Conservation (phyloP, 2,329 filamentous ascomycete species). For the Dissoconium aciculare region DNA sequence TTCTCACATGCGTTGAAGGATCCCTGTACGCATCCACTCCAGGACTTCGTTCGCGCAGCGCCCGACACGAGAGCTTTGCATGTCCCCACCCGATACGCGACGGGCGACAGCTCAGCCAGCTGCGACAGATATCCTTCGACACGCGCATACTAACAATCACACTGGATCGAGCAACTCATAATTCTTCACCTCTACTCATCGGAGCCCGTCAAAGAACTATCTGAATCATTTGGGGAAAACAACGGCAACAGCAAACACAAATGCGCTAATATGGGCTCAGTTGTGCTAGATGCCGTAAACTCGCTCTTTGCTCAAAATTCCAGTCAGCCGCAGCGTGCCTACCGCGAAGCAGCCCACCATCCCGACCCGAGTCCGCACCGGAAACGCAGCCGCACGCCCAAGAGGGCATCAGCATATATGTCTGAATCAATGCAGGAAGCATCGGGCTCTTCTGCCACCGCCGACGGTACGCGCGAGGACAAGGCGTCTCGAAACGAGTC, state of each 20-base stretch:
- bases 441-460: conserved; percentile 16
- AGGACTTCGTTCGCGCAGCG: too few species aligned
- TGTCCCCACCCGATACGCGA: too few species aligned
- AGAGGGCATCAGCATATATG: conserved; percentile 17
- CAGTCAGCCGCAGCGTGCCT: conserved; percentile 13
- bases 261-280: conserved; percentile 43
- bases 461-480: conserved; percentile 6
- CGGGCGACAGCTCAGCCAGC: too few species aligned
- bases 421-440: conserved; percentile 19
- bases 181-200: too few species aligned
- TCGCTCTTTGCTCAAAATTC: conserved; percentile 35
- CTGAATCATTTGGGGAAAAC: too few species aligned
- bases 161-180: too few species aligned
- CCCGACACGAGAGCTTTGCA: too few species aligned
- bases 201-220: too few species aligned
- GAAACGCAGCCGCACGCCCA: conserved; percentile 17
- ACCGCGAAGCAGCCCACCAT: conserved; percentile 12
- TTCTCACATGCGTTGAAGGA: too few species aligned
- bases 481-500: conserved; percentile 4
- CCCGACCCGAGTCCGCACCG: conserved; percentile 10
- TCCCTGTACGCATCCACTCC: too few species aligned
- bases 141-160: too few species aligned
- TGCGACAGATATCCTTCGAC: too few species aligned
- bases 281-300: conserved; percentile 56
- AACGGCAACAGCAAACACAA: conserved; percentile 9